Percentiles rank a stretch among this genome's conserved stretches.
These are phyloP conservation scores for Termitomyces sp. DNA, from an alignment of 768 basidiomycete genomes.

Conservation along the genomic window DNA sequence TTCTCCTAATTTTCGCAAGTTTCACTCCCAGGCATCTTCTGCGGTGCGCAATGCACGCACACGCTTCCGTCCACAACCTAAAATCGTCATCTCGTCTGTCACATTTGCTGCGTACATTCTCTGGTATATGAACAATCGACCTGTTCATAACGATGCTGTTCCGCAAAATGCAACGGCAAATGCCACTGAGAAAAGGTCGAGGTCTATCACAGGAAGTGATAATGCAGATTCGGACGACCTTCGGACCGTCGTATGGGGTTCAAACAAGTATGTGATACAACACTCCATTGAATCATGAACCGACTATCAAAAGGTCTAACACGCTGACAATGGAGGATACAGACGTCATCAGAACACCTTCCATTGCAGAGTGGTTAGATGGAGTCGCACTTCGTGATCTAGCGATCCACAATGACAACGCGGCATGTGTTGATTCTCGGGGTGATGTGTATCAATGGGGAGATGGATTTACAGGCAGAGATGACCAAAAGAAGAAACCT, in stretches of 20 bases:
- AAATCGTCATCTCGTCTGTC: constrained; percentile 22
- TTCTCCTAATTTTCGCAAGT: constrained; percentile 19
- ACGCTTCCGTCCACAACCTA: constrained; percentile 11
- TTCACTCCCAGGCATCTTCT: constrained; percentile 19
- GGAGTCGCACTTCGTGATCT: constrained; percentile 71
- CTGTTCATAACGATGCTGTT: constrained; percentile 25
- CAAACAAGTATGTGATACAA: constrained; percentile 49
- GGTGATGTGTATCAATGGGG: constrained; percentile 90
- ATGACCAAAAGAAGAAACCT: constrained; percentile 29
- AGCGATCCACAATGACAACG: constrained; percentile 58
- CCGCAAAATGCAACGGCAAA: constrained; percentile 5
- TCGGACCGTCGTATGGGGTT: constrained; percentile 64
- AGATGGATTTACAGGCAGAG: constrained; percentile 45
- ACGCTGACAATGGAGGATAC: constrained; percentile 34
- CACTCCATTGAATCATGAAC: background rate
- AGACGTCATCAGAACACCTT: constrained; percentile 44
- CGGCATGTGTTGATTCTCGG: constrained; percentile 70
- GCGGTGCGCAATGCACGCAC: constrained; percentile 14
- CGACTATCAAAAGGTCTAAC: constrained; percentile 32
- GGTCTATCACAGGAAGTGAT: constrained; percentile 7
- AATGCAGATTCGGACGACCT: constrained; percentile 27
- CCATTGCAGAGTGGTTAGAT: constrained; percentile 52
- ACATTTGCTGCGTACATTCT: constrained; percentile 29
- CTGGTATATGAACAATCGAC: constrained; percentile 31
- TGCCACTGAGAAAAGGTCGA: constrained; percentile 7